phyloP scores from a whole-genome alignment of 305 asterid species.

The Petunia hybrid region DNA sequence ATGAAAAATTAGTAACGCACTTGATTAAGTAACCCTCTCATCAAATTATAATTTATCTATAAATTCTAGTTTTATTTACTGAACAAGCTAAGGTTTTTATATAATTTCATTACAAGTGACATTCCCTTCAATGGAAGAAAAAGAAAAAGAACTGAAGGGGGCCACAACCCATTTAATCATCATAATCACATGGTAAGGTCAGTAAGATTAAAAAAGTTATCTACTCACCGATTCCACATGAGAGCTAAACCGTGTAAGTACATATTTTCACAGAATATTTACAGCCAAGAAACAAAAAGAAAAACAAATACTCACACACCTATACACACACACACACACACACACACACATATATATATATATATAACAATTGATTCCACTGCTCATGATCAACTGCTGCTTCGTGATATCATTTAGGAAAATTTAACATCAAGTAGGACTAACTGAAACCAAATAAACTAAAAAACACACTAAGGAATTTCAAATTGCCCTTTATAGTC shows the following conservation, averaged over 20 bases:
- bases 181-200: not conserved
- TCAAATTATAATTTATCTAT: not conserved
- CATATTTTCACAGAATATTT: not conserved
- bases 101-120: not conserved
- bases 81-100: not conserved
- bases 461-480: not conserved
- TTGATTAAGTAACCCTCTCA: not conserved
- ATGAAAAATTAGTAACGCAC: not conserved
- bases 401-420: not conserved
- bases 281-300: not conserved
- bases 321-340: too few species aligned
- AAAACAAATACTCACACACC: too few species aligned
- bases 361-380: not conserved
- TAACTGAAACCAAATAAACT: not conserved
- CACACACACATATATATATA: too few species aligned
- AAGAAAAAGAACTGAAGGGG: not conserved
- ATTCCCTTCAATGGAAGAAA: not conserved
- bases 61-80: conserved; percentile 9
- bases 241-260: not conserved
- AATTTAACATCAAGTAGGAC: not conserved
- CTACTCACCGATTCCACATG: conserved; percentile 8
- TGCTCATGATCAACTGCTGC: too few species aligned
- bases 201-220: not conserved
- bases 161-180: not conserved
- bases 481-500: conserved; percentile 28